A percentile compares a stretch with the other conserved stretches of the same genome.
These are phyloP conservation scores for Potentilla sterilis DNA, from an alignment of 306 rosid genomes.

Conservation along the genomic window DNA sequence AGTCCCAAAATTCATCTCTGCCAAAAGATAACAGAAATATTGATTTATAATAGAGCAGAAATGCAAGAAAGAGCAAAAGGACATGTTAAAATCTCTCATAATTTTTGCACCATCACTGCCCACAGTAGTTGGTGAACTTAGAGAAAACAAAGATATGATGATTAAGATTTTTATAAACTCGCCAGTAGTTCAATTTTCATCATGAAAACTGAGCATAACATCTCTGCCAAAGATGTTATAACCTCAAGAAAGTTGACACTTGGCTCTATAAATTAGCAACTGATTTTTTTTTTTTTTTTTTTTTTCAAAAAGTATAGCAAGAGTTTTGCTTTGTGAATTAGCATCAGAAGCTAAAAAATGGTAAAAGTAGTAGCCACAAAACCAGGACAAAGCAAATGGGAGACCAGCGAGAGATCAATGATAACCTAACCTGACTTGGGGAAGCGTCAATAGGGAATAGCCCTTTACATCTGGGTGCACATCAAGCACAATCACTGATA, in stretches of 20 bases:
- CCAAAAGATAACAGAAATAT: constrained; percentile 10
- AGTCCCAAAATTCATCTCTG: constrained; percentile 93
- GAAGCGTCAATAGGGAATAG: constrained; percentile 76
- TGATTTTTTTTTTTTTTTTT: too few species aligned
- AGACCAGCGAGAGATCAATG: background rate
- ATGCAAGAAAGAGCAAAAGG: background rate
- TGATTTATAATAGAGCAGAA: background rate
- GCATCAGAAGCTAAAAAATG: background rate
- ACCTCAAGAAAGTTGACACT: background rate
- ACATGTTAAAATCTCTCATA: background rate
- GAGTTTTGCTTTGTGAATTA: background rate
- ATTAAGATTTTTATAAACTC: background rate
- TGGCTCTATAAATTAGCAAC: background rate
- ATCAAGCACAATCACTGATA: constrained; percentile 65
- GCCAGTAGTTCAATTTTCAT: background rate
- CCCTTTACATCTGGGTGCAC: constrained; percentile 83
- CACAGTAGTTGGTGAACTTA: background rate
- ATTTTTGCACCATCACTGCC: background rate
- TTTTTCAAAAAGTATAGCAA: background rate
- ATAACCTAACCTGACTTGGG: constrained; percentile 85
- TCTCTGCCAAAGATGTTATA: background rate
- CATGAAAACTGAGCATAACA: background rate
- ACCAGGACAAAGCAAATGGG: background rate
- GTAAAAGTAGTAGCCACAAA: background rate
- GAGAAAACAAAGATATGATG: background rate